Base-by-base conservation (phyloP, 139 green algal genomes). In the Picochlorum sp. region DNA sequence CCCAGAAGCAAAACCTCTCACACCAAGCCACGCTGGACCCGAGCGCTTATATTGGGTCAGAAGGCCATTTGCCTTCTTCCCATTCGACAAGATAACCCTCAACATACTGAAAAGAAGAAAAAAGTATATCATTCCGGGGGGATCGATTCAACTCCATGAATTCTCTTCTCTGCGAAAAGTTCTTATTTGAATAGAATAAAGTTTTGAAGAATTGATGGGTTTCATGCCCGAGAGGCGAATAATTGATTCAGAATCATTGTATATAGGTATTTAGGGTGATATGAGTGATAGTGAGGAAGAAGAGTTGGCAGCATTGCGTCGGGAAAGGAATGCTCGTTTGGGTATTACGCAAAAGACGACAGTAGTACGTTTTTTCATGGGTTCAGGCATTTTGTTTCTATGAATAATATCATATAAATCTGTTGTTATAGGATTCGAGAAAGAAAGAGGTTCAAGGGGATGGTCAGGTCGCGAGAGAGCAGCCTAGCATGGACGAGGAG, bases 281-380 rank as follows among this genome's bases (percentile, higher is more conserved):
- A 59, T 59, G 51, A 59, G 51, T 34, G 20, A 30, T 28, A 67
- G 57, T 47, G 83, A 88, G 18, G 72, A 79, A 5, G 72, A 79
- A 21, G 83, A 90, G 62, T 61, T 90, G 6, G 79, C 83, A 15
- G 52, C 67, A 18, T 50, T 90, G 63, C 59, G 83, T 1, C 68
- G 64, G n/a, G 51, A 77, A 49, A 68, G 83, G 16, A 69, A 69
- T 13, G 70, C 66, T 28, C 57, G 72, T 1, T 57, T 70, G 7
- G 47, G 47, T 41, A 41, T 41, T 41, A 11, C 34, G 7, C 34
- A 41, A 41, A 41, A 41, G 34, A 11, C 34, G 34, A 41, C 8
- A 41, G 34, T 41, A 11, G 34, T 41, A 41, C 34, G 34, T 11
- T 41, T 41, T 41, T 41, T 13, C 34, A 41, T 41, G 8, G 8